Evolutionary conservation across 768 basidiomycete species (phyloP).

Genomic region (Coprinopsis sp.): DNA sequence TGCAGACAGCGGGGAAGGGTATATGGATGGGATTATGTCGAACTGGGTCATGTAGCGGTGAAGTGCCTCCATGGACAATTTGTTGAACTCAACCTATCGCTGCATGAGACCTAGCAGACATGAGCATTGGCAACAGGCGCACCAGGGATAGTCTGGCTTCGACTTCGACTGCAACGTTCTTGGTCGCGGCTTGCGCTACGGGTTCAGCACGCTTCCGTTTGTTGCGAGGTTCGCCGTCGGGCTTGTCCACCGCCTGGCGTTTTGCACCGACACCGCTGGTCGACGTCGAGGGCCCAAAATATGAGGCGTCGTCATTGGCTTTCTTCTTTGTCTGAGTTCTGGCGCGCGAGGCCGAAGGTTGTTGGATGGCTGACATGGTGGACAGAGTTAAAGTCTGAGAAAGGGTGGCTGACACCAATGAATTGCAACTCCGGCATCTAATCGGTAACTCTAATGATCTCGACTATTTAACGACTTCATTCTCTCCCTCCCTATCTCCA

Average conservation of each 20-base stretch:
- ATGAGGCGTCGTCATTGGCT: conserved; percentile 64
- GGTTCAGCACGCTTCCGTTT: conserved; percentile 69
- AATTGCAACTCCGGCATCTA: conserved; percentile 5
- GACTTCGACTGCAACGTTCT: conserved; percentile 31
- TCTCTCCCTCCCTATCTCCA: not conserved
- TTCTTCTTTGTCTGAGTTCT: conserved; percentile 62
- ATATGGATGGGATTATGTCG: conserved; percentile 65
- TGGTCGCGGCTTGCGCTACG: conserved; percentile 17
- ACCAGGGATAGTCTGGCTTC: conserved; percentile 42
- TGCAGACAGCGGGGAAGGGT: conserved; percentile 62
- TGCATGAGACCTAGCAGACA: not conserved
- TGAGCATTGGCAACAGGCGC: conserved; percentile 16
- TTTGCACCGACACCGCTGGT: conserved; percentile 48
- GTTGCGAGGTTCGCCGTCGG: conserved; percentile 67
- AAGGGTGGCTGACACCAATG: not conserved
- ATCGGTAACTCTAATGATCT: conserved; percentile 10
- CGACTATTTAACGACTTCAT: not conserved
- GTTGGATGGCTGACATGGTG: conserved; percentile 31
- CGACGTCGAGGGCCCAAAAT: conserved; percentile 52
- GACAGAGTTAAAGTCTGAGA: conserved; percentile 5
- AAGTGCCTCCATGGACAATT: conserved; percentile 59
- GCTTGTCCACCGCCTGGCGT: conserved; percentile 61
- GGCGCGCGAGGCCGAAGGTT: conserved; percentile 49
- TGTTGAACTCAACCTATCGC: conserved; percentile 68
- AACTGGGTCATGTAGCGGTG: conserved; percentile 71